Evolutionary conservation across 768 basidiomycete genomes (phyloP).

Genomic region (Cystobasidium onofrii): DNA sequence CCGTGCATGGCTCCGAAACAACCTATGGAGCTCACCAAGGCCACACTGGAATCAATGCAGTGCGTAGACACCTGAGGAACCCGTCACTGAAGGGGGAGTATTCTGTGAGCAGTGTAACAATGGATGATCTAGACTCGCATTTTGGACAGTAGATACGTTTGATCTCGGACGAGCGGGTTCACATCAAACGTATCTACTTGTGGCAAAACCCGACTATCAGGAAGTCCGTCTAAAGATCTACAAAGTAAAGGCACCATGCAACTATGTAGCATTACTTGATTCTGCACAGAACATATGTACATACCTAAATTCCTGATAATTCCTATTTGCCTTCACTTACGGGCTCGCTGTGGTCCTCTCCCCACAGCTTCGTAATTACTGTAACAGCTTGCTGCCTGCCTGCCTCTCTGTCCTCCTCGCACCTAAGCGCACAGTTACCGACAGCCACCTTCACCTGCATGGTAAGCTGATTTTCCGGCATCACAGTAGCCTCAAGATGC

Average conservation of each 20-base stretch:
- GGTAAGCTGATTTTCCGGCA: not conserved
- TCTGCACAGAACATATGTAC: no score
- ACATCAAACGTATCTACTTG: no score
- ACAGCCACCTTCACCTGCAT: not conserved
- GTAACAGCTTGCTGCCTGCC: no score
- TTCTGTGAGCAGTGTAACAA: constrained; percentile 22
- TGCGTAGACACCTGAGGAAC: not conserved
- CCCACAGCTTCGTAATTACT: no score
- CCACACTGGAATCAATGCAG: not conserved
- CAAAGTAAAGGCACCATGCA: no score
- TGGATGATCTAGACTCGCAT: constrained; percentile 23
- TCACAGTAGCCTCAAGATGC: not conserved
- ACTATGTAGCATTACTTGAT: no score
- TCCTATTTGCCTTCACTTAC: no score
- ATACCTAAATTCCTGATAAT: no score
- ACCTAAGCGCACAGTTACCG: not conserved
- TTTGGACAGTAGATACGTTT: not conserved
- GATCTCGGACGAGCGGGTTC: no score
- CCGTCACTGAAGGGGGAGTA: not conserved
- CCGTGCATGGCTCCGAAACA: not conserved
- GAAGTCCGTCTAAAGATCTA: no score
- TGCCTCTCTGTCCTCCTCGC: not conserved
- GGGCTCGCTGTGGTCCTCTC: no score
- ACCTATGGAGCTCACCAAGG: not conserved
- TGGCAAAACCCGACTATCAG: no score